These are phyloP conservation scores for Stemphylium lycopersici DNA, from an alignment of 2,329 filamentous ascomycete species.

Conservation along the genomic window DNA sequence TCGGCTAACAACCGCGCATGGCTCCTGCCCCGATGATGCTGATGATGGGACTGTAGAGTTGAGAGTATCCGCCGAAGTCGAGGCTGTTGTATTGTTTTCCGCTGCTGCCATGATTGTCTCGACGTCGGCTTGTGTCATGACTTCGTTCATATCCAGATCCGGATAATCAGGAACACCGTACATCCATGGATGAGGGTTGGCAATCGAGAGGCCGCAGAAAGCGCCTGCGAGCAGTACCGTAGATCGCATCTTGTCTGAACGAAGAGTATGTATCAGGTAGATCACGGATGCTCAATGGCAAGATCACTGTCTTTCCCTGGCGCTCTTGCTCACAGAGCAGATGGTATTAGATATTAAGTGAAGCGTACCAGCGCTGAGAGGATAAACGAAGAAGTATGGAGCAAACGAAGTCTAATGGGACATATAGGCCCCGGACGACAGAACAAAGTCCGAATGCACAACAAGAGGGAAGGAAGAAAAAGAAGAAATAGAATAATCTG, in stretches of 20 bases:
- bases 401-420: not conserved
- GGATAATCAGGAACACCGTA: slow-evolving; percentile 41
- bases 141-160: slow-evolving; percentile 35
- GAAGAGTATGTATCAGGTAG: not conserved
- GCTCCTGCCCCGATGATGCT: slow-evolving; percentile 32
- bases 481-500: not conserved
- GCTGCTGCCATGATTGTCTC: slow-evolving; percentile 21
- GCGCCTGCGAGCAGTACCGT: slow-evolving; percentile 26
- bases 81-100: slow-evolving; percentile 19
- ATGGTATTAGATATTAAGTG: slow-evolving; percentile 18
- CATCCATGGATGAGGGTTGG: slow-evolving; percentile 38
- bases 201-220: slow-evolving; percentile 28
- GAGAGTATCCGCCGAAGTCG: slow-evolving; percentile 20
- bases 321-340: not conserved
- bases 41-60: slow-evolving; percentile 22
- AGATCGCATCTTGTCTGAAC: slow-evolving; percentile 25
- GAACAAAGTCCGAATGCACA: not conserved
- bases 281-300: not conserved
- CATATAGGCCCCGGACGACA: not conserved
- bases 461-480: not conserved
- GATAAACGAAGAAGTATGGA: not conserved
- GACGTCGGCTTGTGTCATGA: slow-evolving; percentile 33
- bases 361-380: slow-evolving; percentile 30
- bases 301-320: not conserved
- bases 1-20: slow-evolving; percentile 41